Base-by-base conservation (phyloP, 805 yeast species). In the Cyberlindnera xylosilytica region DNA sequence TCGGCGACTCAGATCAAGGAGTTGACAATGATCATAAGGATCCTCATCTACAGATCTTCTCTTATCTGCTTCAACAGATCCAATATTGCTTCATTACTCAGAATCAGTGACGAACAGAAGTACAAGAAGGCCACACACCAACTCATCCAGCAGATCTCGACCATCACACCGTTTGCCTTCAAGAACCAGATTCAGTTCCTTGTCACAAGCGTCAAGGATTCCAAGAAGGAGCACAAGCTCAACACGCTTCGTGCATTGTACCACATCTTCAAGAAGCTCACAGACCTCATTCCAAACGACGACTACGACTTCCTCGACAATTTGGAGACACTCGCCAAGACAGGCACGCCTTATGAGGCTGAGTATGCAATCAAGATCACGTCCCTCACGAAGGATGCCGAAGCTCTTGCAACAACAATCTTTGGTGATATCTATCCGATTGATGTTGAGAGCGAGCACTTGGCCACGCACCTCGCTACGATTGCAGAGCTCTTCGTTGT, bases 1-100 rank as follows among this genome's bases (percentile, higher is more conserved):
- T 58, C 56, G 27, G 50, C 61, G 2, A 54, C 57, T 9, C 61
- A 76, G 4, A 63, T 78, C 0, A 65, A 68, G 27, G 79, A 76
- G 36, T 68, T 83, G 66, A 66, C 72, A 3, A 63, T 70, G 2
- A 74, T 76, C 13, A 64, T 87, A 45, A 75, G 78, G 50, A 61
- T 83, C 2, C 54, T 88, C 20, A 53, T 85, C 27, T 81, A 78
- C 51, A 70, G 96, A 49, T 61, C 83, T 0, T 73, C 90, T 0
- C 69, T 75, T 24, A 61, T 83, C 3, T 56, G 82, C 18, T 83
- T 74, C 61, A 89, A 87, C 64, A 73, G 75, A 52, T 75, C 87
- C 17, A 84, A 79, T 53, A 68, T 87, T 16, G 61, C 74, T 0
- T 68, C 76, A 15, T 62, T 86, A 4, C 61, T 85, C n/a, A 69